Evolutionary conservation across 2,329 filamentous ascomycete genomes (phyloP), one percentile per base, ranked within the genome.

Genomic region (Sphaceloma murrayae): DNA sequence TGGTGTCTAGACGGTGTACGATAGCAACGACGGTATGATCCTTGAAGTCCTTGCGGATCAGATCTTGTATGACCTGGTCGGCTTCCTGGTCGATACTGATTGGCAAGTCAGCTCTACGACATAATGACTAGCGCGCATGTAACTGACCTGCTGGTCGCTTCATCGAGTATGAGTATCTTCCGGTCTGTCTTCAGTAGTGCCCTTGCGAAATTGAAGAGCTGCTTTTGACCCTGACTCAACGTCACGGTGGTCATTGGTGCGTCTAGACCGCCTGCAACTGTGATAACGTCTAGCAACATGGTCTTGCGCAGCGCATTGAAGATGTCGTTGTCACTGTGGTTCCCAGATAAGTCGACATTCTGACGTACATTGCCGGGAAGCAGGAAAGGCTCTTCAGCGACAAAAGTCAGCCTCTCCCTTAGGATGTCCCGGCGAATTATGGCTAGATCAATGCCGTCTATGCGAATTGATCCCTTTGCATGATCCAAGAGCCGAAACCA

Each of bases 1-100:
- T 70, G 47, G 72, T 72, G 31, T 73, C 67, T 26, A 77, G 62
- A 14, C 72, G 70, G 56, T 77, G 73, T 2, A 72, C 72, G 1
- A 77, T 69, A 0, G 70, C 65, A 39, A 77, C 64, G 46, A 84
- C 71, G 0, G 80, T 84, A 48, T 75, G 72, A 3, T 62, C 63
- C 2, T 59, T 56, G 54, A 80, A 78, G n/a, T 62, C 62, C 18
- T 67, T 65, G 5, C 42, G 42, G 16, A 45, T 29, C 22, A 45
- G n/a, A 36, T 73, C 67, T 45, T 80, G 34, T 16, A 47, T 36
- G 18, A 29, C 9, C 10, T 29, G 17, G 22, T 32, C 31, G 18
- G 42, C 16, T 17, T 45, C 42, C 5, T 34, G 18, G 17, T 45
- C 42, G 7, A 45, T 24, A 21, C 42, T 45, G 29, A 13, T 4